Evolutionary conservation across 2,329 filamentous ascomycete genomes (phyloP), one percentile per base, ranked within the genome.

Genomic region (Annulohypoxylon truncatum): DNA sequence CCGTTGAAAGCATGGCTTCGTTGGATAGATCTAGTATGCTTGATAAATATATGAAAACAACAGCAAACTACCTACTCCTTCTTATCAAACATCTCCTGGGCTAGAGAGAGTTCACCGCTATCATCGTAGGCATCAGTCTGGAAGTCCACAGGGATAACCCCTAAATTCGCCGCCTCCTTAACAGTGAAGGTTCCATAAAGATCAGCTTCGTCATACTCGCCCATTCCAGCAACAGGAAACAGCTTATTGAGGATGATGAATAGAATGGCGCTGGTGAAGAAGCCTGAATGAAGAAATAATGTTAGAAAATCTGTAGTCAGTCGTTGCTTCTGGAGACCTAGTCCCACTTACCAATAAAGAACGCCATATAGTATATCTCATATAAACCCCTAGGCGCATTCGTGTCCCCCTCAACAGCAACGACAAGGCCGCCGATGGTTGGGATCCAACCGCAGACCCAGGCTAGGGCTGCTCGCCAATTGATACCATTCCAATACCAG

Each of bases 311-410:
- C 6, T 13, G 18, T 8, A 6, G 18, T 12, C 1, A 12, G 52
- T 2, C 26, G 18, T 35, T 28, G 31, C 4, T 6, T 22, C 5
- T 8, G 7, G 7, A 67, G 12, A 12, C 18, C 12, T 8, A 65
- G 67, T 20, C 67, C 67, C 1, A 68, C 65, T 53, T 40, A 61
- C 82, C 82, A 13, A 82, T 75, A 10, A 83, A 76, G 63, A 84
- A 84, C 0, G 82, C 81, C 75, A 82, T 80, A 61, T 81, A 83
- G 67, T 84, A 84, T 15, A 84, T 67, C 68, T 84, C 75, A n/a
- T 78, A 78, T 33, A 83, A 65, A 2, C 73, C 74, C 28, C 73
- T 73, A 2, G 80, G 76, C 3, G 80, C 79, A 56, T 73, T 42
- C 9, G 50, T 4, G 61, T 72, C 64, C n/a, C 65, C 47, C 1